Evolutionary conservation across 371 early-diverging fungal species (phyloP), one percentile per base, ranked within the genome.

Genomic region (Mortierella sp.): DNA sequence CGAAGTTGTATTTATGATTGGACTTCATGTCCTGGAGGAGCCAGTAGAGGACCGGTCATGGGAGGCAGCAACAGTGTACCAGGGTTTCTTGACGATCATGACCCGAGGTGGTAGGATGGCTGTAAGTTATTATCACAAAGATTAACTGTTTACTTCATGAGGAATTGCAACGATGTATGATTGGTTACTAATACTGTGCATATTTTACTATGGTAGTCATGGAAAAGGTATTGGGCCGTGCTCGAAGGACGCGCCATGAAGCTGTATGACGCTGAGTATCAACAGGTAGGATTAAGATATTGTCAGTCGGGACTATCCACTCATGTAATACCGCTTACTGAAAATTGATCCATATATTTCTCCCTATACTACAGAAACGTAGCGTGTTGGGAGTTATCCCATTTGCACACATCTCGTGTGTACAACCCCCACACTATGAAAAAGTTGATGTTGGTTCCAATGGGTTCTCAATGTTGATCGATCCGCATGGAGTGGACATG

Each of bases 171-270:
- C 11, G 40, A 2, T 20, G n/a, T 9, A 39, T 40, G 62, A 35
- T 39, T 20, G 43, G n/a, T 37, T 20, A 16, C n/a, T 40, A 4
- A 26, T 49, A 64, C 20, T 54, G 16, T 58, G 26, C 30, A 3
- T 24, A 54, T 0, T 22, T 30, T 12, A 18, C 26, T 8, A 16
- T 24, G 28, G 3, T 73, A 78, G 75, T 66, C 71, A 5, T 80
- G 80, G 80, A 80, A 75, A 57, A 59, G 80, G 32, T 80, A 72
- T 52, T 80, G 80, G 75, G 72, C 72, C 2, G 80, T 80, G 2
- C 64, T 80, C 3, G 69, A 72, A n/a, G 80, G 80, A 16, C 37
- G 66, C 12, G 51, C 75, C 6, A 35, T 80, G 57, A 80, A 80
- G 66, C 39, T 80, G 10, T 80, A 80, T 54, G 80, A 80, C 58